Base-by-base conservation (phyloP, 352 stramenopile genomes). In the Phytophthora hibernalis region DNA sequence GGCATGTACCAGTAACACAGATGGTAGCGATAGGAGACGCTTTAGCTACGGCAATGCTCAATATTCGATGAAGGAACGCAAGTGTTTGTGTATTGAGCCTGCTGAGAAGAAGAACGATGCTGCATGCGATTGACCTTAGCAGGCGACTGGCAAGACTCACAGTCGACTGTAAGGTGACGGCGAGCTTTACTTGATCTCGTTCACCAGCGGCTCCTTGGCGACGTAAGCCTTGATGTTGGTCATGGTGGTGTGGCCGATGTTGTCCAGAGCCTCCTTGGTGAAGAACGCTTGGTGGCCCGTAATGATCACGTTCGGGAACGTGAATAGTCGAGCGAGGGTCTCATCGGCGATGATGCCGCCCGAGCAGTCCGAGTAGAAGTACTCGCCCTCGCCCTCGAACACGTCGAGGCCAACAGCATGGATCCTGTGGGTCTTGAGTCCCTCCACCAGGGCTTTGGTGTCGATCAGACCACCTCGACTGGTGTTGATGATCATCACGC, bases 401-500 rank as follows among this genome's bases (percentile, higher is more conserved):
- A 97, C 91, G 58, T 97, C 91, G 1, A 96, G 72, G 30, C 89
- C 91, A 1, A 83, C 79, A 6, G 76, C 65, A 24, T 76, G 70
- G 43, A 97, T 91, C 43, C 91, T 85, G 42, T 80, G 74, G n/a
- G 70, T 72, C 65, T 93, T 82, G 40, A 97, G 75, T 12, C 80
- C 87, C 37, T 83, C 61, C n/a, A 97, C 77, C 0, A 97, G 66
- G 5, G 85, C 83, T 2, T 73, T 73, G 21, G 87, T 96, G 67
- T 96, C 83, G 48, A 97, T 82, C 18, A 97, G 67, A 22, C 80
- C 87, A 47, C 91, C 90, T 50, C 89, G 87, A 28, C 79, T 89
- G 10, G 87, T 95, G 73, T 97, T 97, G 76, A 97, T 95, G 40
- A 97, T 72, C 54, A 90, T 80, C 5, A 96, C 86, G 22, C 82